Percentiles rank a stretch among this genome's conserved stretches.
phyloP scores from a whole-genome alignment of 139 green algal species.

The Coelastrella sp. region DNA sequence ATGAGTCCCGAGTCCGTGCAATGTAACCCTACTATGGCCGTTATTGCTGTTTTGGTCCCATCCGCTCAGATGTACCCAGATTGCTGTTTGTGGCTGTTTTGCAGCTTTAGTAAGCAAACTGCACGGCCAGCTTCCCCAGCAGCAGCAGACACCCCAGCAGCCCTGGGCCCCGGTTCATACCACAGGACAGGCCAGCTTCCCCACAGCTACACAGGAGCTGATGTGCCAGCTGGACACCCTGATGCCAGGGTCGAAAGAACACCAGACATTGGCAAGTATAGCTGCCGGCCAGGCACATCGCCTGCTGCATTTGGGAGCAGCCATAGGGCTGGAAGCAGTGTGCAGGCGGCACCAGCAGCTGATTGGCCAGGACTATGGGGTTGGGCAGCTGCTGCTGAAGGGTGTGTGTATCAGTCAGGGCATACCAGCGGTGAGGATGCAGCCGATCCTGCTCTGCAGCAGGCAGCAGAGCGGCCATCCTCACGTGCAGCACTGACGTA shows the following conservation, averaged over 20 bases:
- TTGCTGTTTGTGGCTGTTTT: neutral
- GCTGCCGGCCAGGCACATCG: constrained; percentile 27
- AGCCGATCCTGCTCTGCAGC: neutral
- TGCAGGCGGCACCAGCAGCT: neutral
- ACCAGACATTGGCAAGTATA: neutral
- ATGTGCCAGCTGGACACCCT: neutral
- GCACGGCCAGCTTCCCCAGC: neutral
- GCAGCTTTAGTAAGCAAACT: constrained; percentile 35
- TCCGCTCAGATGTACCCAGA: too few species aligned
- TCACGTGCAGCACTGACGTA: neutral
- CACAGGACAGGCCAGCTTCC: neutral
- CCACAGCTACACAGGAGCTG: neutral
- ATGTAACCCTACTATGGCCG: too few species aligned
- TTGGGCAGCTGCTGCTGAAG: constrained; percentile 34
- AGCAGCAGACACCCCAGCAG: neutral
- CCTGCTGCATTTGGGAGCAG: neutral
- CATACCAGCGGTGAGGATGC: neutral
- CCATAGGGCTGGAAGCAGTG: neutral
- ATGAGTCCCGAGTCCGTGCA: too few species aligned
- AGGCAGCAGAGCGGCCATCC: neutral
- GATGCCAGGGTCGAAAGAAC: too few species aligned
- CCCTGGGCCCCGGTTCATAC: constrained; percentile 22
- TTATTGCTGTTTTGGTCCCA: too few species aligned
- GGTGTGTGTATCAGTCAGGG: neutral
- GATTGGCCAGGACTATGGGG: constrained; percentile 32